Base-by-base conservation (phyloP, 768 basidiomycete genomes). In the Tephrocybe rancida region DNA sequence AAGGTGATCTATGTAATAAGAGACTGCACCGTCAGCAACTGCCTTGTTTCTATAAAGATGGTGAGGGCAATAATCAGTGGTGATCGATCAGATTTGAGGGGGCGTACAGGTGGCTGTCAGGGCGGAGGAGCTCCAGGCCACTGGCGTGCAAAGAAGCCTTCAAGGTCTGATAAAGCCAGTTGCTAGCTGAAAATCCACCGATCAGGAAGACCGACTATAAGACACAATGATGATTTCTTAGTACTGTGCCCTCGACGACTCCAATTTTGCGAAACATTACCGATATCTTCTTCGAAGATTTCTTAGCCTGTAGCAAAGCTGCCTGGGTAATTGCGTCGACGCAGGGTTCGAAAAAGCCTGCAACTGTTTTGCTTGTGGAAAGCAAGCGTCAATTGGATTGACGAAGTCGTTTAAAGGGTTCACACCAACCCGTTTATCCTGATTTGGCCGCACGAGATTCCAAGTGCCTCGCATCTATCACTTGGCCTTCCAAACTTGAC, bases 361-460 rank as follows among this genome's bases (percentile, higher is more conserved):
- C 55, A 2, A 63, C 55, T 8, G 48, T 55, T 9, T 21, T 26
- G 11, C 62, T n/a, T 63, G 35, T 32, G 14, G 5, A 44, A 18
- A 9, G 13, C n/a, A 46, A 24, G 24, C 19, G n/a, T 14, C 0
- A 24, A 21, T 21, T 10, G 18, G n/a, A n/a, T n/a, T n/a, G n/a
- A n/a, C n/a, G n/a, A n/a, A n/a, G n/a, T n/a, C n/a, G n/a, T n/a
- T n/a, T n/a, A n/a, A n/a, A n/a, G n/a, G n/a, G n/a, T n/a, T n/a
- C n/a, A 32, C 41, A 18, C 69, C 21, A 18, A 75, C 75, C 74
- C 73, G 1, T 55, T 16, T 5, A 84, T 56, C 52, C 75, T 80
- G 34, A 83, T 65, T 45, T 77, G 74, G 2, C 81, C 82, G 10
- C 67, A 69, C 32, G 67, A 69, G 54, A 83, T 82, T 42, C 72